phyloP scores from a whole-genome alignment of 495 filamentous ascomycete species.

The Tetracladium marchalianum region DNA sequence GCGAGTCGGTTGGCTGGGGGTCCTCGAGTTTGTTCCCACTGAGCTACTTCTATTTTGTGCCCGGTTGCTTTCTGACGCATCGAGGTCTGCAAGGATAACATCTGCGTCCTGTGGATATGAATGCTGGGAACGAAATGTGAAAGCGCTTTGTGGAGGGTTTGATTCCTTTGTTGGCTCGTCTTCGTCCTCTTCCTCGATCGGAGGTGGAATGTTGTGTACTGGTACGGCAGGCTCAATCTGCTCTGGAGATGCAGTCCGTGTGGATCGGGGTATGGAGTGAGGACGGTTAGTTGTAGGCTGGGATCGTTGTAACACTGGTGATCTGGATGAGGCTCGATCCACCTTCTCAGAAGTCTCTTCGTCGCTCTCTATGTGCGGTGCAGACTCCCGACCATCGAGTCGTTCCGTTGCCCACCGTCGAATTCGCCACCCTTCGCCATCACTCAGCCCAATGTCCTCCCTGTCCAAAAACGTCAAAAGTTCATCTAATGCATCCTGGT shows the following conservation, averaged over 20 bases:
- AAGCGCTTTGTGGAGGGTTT: constrained; percentile 31
- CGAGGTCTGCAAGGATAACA: constrained; percentile 42
- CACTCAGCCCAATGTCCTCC: constrained; percentile 62
- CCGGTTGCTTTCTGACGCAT: constrained; percentile 34
- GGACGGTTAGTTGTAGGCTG: constrained; percentile 34
- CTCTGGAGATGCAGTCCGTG: constrained; percentile 27
- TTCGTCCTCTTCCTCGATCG: constrained; percentile 9
- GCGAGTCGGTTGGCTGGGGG: constrained; percentile 37
- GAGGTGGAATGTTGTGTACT: constrained; percentile 9
- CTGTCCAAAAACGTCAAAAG: constrained; percentile 74
- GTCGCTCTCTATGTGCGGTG: constrained; percentile 55
- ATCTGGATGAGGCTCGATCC: constrained; percentile 39
- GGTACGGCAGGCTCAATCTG: constrained; percentile 37
- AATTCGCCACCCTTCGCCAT: constrained; percentile 74
- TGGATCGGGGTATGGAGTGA: background rate
- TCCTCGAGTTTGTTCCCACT: constrained; percentile 23
- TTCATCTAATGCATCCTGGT: constrained; percentile 91
- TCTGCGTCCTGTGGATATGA: constrained; percentile 63
- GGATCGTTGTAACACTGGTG: constrained; percentile 46
- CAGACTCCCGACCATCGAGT: constrained; percentile 44
- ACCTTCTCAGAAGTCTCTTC: constrained; percentile 54
- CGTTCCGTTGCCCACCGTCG: constrained; percentile 79
- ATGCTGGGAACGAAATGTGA: constrained; percentile 64
- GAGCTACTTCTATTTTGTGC: constrained; percentile 16
- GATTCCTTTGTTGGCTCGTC: constrained; percentile 25